Percentiles rank a stretch among this genome's conserved stretches.
These are phyloP conservation scores for Amanita exitialis DNA, from an alignment of 768 basidiomycete species.

Conservation along the genomic window DNA sequence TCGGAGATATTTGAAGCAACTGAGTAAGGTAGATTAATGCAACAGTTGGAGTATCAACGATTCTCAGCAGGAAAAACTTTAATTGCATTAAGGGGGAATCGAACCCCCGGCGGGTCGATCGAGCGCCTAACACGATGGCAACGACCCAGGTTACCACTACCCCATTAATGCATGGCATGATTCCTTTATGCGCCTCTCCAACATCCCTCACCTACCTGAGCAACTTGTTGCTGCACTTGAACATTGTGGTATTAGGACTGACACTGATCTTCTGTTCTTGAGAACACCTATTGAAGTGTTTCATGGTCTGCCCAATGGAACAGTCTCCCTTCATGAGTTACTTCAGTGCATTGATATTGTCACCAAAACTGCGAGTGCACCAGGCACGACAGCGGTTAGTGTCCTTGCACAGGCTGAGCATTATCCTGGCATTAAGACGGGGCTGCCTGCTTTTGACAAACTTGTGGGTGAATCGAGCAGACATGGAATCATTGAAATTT, in stretches of 20 bases:
- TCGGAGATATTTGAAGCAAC: slow-evolving; percentile 13
- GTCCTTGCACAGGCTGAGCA: slow-evolving; percentile 16
- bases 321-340: slow-evolving; percentile 39
- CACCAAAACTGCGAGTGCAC: slow-evolving; percentile 32
- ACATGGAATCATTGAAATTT: slow-evolving; percentile 53
- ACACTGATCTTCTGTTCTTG: slow-evolving; percentile 46
- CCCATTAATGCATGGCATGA: slow-evolving; percentile 35
- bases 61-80: neutral
- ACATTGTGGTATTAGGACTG: slow-evolving; percentile 40
- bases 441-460: slow-evolving; percentile 39
- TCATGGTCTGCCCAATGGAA: slow-evolving; percentile 37
- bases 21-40: neutral
- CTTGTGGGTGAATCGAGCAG: slow-evolving; percentile 41
- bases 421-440: slow-evolving; percentile 19
- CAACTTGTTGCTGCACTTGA: slow-evolving; percentile 38
- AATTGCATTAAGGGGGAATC: slow-evolving; percentile 59
- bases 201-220: slow-evolving; percentile 27
- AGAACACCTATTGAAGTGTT: slow-evolving; percentile 38
- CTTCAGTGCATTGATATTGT: slow-evolving; percentile 27
- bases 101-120: slow-evolving; percentile 80
- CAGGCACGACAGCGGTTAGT: slow-evolving; percentile 25
- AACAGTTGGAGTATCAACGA: neutral
- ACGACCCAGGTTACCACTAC: slow-evolving; percentile 39
- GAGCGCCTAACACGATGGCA: too few species aligned
- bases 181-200: slow-evolving; percentile 28